Base-by-base conservation (phyloP, 2,329 filamentous ascomycete genomes). In the Botrytis deweyae region DNA sequence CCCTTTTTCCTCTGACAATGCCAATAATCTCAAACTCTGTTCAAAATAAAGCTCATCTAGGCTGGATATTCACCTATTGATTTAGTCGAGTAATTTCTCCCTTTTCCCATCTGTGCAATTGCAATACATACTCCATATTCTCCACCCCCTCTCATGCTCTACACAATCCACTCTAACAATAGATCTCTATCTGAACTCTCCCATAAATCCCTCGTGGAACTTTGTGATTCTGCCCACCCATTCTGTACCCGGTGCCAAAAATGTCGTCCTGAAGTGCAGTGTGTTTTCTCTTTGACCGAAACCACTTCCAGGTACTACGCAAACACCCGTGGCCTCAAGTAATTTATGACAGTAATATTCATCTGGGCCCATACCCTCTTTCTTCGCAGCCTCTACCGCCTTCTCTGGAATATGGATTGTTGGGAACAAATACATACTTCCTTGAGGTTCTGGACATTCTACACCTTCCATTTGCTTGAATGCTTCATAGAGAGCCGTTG, bases 381-480 rank as follows among this genome's bases (percentile, higher is more conserved):
- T 85, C 80, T 86, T 83, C 52, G 96, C 96, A 25, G 93, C 93
- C 77, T 91, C 91, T 76, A 91, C 84, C 59, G 94, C 96, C 84
- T 93, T 93, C 38, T 84, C 79, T 2, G 96, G 89, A 38, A 99
- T 86, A 49, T 86, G 90, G 84, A 99, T 97, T 79, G 93, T 96
- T 38, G 96, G 96, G 89, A 98, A 99, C 80, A 99, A 92, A 86
- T 99, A 99, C 96, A 99, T 99, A 82, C 84, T 74, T 82, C 90
- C 88, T 81, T 89, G 93, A 73, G 96, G 96, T 78, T 90, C 88
- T 80, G 92, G 92, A 84, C 95, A 97, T 82, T 95, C 89, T 74
- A 99, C 95, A 74, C 96, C 96, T 84, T 98, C 95, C 96, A 99
- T 98, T 81, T 94, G 85, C 83, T 90, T 87, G 84, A 99, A 99